Evolutionary conservation across 768 basidiomycete species (phyloP), one percentile per base, ranked within the genome.

Genomic region (Tephrocybe sp.): DNA sequence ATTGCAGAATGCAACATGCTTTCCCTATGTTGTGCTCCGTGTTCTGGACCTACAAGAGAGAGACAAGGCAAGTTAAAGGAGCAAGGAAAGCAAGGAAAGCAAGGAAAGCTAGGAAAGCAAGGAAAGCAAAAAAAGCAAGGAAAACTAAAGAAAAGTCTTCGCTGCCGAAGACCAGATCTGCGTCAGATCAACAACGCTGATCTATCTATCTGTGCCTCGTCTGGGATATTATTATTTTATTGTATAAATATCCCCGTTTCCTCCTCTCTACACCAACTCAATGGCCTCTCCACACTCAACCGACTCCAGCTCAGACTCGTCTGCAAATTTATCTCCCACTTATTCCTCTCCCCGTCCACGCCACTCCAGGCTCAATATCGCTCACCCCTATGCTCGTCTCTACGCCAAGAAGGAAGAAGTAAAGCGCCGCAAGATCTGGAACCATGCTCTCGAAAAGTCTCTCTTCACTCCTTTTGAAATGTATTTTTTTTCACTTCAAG

Each of bases 371-470:
- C 21, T 59, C 18, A 28, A 56, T 22, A 75, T 86, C 48, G 69
- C 77, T 0, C 85, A 87, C 52, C 86, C 86, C 0, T 88, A 88
- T 53, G 83, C 86, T 5, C 80, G 86, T 48, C 74, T 87, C 9
- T 78, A 80, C 54, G 83, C 83, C 3, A 83, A 82, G 61, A 82
- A 82, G 38, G 76, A 79, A 40, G 77, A 77, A 40, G 73, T 77
- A 5, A 88, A 88, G 65, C 80, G 84, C 3, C 77, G 87, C 15
- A 85, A 82, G 60, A 85, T 86, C 13, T 90, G 88, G 88, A 85
- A 84, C 41, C 88, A 88, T 54, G 80, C 82, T 1, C 77, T 88
- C 49, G 88, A 90, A 65, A 88, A 88, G 61, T 73, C 73, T 12
- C 71, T 89, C 21, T 89, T 89, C 65, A 75, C 69, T 5, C 76